These are phyloP conservation scores for Alternaria ethzedia DNA, from an alignment of 2,329 filamentous ascomycete genomes.

Conservation along the genomic window DNA sequence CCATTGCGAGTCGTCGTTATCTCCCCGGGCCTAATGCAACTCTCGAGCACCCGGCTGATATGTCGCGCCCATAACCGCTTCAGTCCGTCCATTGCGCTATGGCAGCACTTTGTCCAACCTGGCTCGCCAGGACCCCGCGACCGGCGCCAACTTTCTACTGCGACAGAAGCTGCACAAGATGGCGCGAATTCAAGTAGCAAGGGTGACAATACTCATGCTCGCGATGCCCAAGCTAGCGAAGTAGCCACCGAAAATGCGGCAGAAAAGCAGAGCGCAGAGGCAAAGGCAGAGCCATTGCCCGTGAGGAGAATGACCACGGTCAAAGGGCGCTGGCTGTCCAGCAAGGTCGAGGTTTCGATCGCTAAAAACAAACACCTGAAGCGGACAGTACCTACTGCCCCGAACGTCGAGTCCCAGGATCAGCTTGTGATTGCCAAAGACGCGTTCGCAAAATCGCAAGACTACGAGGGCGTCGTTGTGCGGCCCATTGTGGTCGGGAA, in stretches of 20 bases:
- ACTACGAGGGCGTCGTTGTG: constrained; percentile 28
- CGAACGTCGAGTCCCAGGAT: background rate
- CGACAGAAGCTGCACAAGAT: constrained; percentile 10
- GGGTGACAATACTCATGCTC: background rate
- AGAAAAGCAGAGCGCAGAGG: background rate
- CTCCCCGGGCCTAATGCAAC: constrained; percentile 35
- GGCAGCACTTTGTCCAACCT: constrained; percentile 42
- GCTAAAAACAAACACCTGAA: constrained; percentile 2
- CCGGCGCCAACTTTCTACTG: constrained; percentile 26
- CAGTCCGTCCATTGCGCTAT: constrained; percentile 37
- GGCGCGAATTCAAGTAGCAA: background rate
- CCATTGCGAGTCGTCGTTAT: constrained; percentile 6
- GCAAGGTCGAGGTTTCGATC: constrained; percentile 2
- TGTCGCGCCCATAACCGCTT: constrained; percentile 45
- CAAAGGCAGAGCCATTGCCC: background rate
- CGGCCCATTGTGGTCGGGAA: constrained; percentile 8
- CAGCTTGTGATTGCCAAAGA: constrained; percentile 11
- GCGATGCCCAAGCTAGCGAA: background rate
- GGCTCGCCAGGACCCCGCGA: constrained; percentile 13
- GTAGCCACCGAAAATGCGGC: background rate
- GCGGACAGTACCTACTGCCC: background rate
- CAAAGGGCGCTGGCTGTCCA: background rate
- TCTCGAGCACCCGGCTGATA: constrained; percentile 27
- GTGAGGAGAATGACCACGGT: constrained; percentile 2
- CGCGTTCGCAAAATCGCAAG: constrained; percentile 14